Conservation (phyloP, 176 grass and related monocot species). For the Alopecurus myosuroides region DNA sequence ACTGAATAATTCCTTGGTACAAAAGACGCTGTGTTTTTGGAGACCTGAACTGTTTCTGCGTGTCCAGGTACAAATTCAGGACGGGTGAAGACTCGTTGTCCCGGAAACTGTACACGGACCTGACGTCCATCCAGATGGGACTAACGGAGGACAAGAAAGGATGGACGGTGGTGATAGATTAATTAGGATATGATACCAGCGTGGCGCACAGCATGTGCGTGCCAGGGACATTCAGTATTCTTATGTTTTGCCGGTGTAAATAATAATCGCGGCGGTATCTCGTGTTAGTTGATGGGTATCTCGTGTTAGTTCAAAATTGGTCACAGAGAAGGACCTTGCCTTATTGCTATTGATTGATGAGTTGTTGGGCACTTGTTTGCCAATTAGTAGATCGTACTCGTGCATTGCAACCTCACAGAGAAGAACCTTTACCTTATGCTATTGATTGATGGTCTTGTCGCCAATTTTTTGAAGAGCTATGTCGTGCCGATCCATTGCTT, state of each 20-base stretch:
- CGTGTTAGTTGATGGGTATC: too few species aligned
- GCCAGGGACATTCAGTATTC: background rate
- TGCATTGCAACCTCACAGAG: too few species aligned
- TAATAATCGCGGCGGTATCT: too few species aligned
- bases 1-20: background rate
- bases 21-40: background rate
- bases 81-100: conserved; percentile 54
- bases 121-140: conserved; percentile 81
- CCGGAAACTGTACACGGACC: conserved; percentile 51
- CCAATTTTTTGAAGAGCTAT: too few species aligned
- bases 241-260: background rate
- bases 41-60: background rate
- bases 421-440: too few species aligned
- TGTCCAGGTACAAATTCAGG: conserved; percentile 59
- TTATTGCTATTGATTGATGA: too few species aligned
- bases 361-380: too few species aligned
- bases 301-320: too few species aligned
- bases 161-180: conserved; percentile 67
- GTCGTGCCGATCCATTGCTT: too few species aligned
- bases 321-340: too few species aligned
- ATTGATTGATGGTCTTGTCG: too few species aligned
- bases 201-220: background rate
- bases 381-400: too few species aligned
- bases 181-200: background rate
- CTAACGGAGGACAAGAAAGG: conserved; percentile 63